phyloP scores from a whole-genome alignment of 345 rosid genomes.

The Pistacia vera region DNA sequence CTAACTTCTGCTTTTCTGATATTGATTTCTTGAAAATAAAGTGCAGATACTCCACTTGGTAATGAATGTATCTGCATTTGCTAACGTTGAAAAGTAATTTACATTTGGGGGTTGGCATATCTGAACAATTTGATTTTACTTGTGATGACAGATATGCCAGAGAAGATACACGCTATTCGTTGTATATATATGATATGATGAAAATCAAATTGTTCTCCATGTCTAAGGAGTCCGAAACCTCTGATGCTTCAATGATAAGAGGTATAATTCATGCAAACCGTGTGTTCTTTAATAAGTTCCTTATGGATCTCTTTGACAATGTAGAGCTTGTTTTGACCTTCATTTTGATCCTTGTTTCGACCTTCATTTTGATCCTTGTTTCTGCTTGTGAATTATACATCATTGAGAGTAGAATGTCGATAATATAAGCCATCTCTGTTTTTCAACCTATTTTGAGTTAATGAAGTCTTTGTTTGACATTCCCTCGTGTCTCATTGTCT shows the following conservation, averaged over 20 bases:
- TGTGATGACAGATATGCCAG: constrained; percentile 77
- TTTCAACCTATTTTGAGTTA: background rate
- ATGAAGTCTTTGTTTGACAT: background rate
- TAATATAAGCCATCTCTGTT: no score
- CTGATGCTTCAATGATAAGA: constrained; percentile 62
- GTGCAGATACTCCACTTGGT: background rate
- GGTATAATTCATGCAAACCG: constrained; percentile 41
- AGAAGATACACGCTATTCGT: constrained; percentile 92
- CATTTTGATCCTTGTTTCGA: no score
- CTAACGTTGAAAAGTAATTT: no score
- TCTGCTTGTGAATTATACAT: background rate
- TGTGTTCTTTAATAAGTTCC: background rate
- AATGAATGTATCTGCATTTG: background rate
- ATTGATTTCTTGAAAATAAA: background rate
- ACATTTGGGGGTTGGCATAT: no score
- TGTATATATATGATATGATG: constrained; percentile 84
- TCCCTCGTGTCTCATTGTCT: background rate
- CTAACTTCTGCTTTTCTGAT: background rate
- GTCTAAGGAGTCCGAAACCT: constrained; percentile 45
- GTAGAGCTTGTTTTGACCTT: no score
- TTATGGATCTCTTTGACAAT: no score
- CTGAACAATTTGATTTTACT: constrained; percentile 3
- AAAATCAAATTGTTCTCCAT: constrained; percentile 42
- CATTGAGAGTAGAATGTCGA: background rate
- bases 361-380: no score